Evolutionary conservation across 192 early-diverging fungal genomes (phyloP), one percentile per base, ranked within the genome.

Genomic region (Entomortierella beljakovae): DNA sequence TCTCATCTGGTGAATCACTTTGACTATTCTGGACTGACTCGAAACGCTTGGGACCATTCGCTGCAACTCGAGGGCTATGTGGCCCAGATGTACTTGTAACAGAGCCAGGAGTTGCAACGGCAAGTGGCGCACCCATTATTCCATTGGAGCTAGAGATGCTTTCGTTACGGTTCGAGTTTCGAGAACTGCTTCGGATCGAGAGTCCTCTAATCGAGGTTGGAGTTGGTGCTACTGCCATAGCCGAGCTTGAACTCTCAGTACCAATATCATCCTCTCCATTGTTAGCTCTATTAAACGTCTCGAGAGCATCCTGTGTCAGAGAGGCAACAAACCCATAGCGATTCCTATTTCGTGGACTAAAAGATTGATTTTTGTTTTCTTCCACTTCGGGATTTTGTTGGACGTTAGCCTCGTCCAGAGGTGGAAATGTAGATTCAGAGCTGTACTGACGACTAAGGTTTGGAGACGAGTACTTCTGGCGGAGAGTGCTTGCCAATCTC

Each of bases 121-220:
- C 5, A 48, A 2, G 59, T 32, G 4, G 31, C 22, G 20, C 1
- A 20, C 28, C 57, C 18, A 34, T 23, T 31, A 31, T 32, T 16
- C 54, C 52, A 32, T 20, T 16, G 13, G 6, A 29, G 16, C 35
- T 57, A 46, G 53, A 54, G 13, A 33, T 20, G 9, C 68, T 60
- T 23, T 29, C 43, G 54, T 66, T 56, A 9, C 50, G 49, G 35
- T 61, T 61, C 8, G 71, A 74, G 37, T 52, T 66, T 8, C 72
- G 64, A 0, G 72, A 76, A 22, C 34, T 63, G 43, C 72, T 68
- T 16, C 72, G 58, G 34, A 76, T 76, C 0, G 65, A 76, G 15
- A 76, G 60, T 7, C 64, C 72, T 10, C 64, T 65, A 26, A 76
- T 38, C 1, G 72, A 76, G 23, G 72, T 54, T 6, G 64, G 64